Conservation (phyloP, 2,329 filamentous ascomycete genomes). For the Fusarium penzigii region DNA sequence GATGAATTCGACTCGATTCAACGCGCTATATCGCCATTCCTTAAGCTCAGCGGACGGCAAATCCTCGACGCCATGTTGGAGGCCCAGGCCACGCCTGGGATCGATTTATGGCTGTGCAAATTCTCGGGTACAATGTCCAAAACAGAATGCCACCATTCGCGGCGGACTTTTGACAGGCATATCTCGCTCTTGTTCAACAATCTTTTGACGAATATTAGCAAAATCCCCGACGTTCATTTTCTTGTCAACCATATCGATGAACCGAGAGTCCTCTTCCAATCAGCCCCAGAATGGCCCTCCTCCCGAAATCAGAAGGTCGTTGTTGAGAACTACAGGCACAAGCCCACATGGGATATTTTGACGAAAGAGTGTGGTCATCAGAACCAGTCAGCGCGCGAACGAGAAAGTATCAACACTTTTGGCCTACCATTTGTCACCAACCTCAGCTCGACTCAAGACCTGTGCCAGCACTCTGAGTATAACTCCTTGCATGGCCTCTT, state of each 20-base stretch:
- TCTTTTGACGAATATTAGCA: conserved; percentile 27
- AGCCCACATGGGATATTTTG: conserved; percentile 33
- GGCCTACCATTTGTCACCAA: conserved; percentile 41
- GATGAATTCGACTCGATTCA: conserved; percentile 51
- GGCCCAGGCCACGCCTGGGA: conserved; percentile 22
- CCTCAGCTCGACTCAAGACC: conserved; percentile 29
- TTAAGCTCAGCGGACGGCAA: conserved; percentile 38
- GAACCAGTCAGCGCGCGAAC: neutral
- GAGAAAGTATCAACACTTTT: too few species aligned
- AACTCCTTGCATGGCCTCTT: conserved; percentile 46
- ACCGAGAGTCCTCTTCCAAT: conserved; percentile 41
- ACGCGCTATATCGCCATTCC: conserved; percentile 42
- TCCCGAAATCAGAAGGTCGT: conserved; percentile 1
- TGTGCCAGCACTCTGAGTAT: conserved; percentile 49
- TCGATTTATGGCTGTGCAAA: conserved; percentile 41
- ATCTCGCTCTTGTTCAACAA: conserved; percentile 34
- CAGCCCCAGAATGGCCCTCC: neutral
- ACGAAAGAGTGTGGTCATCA: conserved; percentile 1
- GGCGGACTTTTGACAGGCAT: conserved; percentile 36
- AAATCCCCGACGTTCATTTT: conserved; percentile 41
- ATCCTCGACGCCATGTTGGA: conserved; percentile 30
- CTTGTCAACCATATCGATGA: conserved; percentile 52
- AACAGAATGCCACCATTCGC: conserved; percentile 36
- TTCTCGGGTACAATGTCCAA: conserved; percentile 27
- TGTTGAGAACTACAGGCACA: conserved; percentile 28